These are phyloP conservation scores for Malassezia cuniculi DNA, from an alignment of 1,284 basidiomycete genomes.

Conservation along the genomic window DNA sequence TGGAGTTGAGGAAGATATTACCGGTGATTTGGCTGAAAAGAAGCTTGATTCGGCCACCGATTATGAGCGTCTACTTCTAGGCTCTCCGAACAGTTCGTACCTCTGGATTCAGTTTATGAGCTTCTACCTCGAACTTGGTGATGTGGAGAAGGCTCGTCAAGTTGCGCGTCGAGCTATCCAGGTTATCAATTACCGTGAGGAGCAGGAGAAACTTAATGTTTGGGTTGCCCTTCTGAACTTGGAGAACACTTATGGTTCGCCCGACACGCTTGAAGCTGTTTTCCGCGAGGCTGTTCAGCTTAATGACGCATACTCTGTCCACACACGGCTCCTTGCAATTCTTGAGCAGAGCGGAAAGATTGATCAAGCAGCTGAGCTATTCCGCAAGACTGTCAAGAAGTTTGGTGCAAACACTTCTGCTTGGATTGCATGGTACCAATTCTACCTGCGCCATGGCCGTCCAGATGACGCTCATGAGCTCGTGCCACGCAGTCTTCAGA, in stretches of 20 bases:
- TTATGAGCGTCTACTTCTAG: conserved; percentile 82
- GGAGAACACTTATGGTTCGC: conserved; percentile 77
- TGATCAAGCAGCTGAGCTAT: conserved; percentile 27
- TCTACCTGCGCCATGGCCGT: conserved; percentile 58
- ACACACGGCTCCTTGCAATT: conserved; percentile 70
- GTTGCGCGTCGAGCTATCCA: conserved; percentile 70
- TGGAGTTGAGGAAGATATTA: conserved; percentile 28
- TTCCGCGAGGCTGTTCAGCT: conserved; percentile 82
- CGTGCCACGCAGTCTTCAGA: conserved; percentile 76
- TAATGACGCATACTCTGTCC: conserved; percentile 82
- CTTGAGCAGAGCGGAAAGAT: conserved; percentile 67
- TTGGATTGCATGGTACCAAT: conserved; percentile 77
- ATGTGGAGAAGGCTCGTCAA: conserved; percentile 82
- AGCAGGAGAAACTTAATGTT: conserved; percentile 88
- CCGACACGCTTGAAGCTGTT: conserved; percentile 58
- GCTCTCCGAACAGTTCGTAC: conserved; percentile 94
- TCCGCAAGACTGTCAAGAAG: conserved; percentile 56
- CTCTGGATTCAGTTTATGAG: conserved; percentile 99
- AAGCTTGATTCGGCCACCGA: conserved; percentile 76
- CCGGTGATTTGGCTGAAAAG: conserved; percentile 34
- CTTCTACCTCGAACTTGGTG: conserved; percentile 86
- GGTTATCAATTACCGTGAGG: conserved; percentile 87
- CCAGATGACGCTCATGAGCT: conserved; percentile 71
- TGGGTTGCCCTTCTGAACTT: conserved; percentile 94
- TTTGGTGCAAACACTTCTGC: conserved; percentile 79